phyloP scores from a whole-genome alignment of 768 basidiomycete genomes.

The Tulasnella sp. region DNA sequence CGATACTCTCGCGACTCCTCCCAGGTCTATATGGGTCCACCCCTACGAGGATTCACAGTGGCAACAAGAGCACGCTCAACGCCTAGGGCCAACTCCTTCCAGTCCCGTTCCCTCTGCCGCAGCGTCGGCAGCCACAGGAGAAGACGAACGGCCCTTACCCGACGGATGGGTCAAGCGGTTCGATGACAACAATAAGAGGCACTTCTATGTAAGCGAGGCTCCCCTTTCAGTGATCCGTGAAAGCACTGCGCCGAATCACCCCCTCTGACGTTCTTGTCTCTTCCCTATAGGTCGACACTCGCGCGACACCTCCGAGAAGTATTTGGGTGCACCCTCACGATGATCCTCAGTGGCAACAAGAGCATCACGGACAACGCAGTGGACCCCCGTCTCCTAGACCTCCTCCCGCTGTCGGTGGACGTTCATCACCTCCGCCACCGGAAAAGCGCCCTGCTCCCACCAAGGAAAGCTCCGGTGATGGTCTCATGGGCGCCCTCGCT shows the following conservation, averaged over 20 bases:
- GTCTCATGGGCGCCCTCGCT: not conserved
- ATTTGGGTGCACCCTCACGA: conserved; percentile 69
- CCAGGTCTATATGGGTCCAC: conserved; percentile 60
- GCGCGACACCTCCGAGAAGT: conserved; percentile 47
- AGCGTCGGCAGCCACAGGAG: no score
- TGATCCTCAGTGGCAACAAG: conserved; percentile 48
- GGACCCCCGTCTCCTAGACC: not conserved
- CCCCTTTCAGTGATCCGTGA: no score
- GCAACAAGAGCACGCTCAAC: conserved; percentile 34
- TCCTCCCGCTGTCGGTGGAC: no score
- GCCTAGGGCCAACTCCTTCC: no score
- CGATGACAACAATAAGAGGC: no score
- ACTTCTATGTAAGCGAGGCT: no score
- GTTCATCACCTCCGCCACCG: no score
- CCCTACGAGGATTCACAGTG: conserved; percentile 60
- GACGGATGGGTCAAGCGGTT: no score
- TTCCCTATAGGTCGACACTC: conserved; percentile 47
- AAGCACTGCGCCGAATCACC: no score
- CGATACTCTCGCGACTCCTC: conserved; percentile 50
- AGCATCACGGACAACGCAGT: conserved; percentile 29
- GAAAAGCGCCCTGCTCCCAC: not conserved
- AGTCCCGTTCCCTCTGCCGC: no score
- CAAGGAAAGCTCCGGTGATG: conserved; percentile 11
- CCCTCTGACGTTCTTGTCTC: no score
- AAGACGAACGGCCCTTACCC: no score